Evolutionary conservation across 306 rosid species (phyloP).

Genomic region (cucumber (Cucumis sativus)): DNA sequence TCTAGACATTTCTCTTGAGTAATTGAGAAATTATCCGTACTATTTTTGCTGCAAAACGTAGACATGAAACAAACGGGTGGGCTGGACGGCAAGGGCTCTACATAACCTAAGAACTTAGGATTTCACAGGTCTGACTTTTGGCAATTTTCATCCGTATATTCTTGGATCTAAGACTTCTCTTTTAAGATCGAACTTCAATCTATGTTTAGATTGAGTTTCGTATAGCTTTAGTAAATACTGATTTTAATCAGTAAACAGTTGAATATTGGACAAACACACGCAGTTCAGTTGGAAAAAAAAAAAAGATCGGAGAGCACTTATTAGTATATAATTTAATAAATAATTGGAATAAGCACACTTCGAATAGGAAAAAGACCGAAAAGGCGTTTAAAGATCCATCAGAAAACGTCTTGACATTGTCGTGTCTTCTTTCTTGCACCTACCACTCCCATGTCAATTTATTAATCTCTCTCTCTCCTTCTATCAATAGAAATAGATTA

Average conservation of each 20-base stretch:
- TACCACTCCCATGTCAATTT: not conserved
- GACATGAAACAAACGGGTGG: not conserved
- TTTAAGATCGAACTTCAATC: not conserved
- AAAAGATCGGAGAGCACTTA: not conserved
- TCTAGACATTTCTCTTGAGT: not conserved
- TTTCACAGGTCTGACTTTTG: not conserved
- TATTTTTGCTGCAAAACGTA: not conserved
- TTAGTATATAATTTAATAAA: not conserved
- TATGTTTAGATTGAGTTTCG: not conserved
- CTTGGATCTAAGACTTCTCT: not conserved
- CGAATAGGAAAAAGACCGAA: not conserved
- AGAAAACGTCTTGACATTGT: not conserved
- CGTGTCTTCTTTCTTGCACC: not conserved
- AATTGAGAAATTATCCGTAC: not conserved
- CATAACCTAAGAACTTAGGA: not conserved
- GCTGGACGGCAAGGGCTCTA: not conserved
- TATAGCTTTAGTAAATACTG: not conserved
- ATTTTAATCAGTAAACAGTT: not conserved
- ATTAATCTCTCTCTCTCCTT: not conserved
- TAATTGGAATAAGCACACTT: not conserved
- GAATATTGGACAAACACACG: not conserved
- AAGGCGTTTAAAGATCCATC: not conserved
- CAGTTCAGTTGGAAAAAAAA: not conserved
- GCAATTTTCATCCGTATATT: not conserved
- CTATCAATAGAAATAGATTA: not conserved